Base-by-base conservation (phyloP, 2,329 filamentous ascomycete species). In the Proliferodiscus dingleyae region DNA sequence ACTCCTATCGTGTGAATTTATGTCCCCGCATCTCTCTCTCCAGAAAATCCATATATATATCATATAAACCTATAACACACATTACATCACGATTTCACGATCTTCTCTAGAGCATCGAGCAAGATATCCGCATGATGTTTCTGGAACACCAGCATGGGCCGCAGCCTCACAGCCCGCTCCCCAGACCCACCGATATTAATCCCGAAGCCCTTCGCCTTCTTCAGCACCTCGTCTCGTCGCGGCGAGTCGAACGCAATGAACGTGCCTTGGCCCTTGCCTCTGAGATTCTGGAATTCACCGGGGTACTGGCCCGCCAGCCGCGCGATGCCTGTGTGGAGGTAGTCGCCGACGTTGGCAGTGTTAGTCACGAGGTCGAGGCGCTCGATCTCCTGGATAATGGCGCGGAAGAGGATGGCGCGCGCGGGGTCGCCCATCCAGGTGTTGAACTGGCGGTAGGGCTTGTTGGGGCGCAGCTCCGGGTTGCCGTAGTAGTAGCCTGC, bases 81-180 rank as follows among this genome's bases (percentile, higher is more conserved):
- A n/a, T n/a, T n/a, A n/a, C 16, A 18, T 45, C 51, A 64, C 32
- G 57, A 56, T 51, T 62, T 63, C 15, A 61, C 46, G 19, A 64
- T 60, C 54, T 64, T 88, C 73, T 94, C 88, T 55, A 94, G 63
- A 19, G 75, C 77, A 58, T 87, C 88, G 39, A 95, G 67, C 58
- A 96, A 71, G 49, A 95, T 81, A 69, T 95, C 87, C 18, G 85
- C 90, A 68, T 97, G 91, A 65, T 85, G 80, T 75, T 89, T 80
- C 79, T 95, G 86, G 57, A 91, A 90, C 60, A 90, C 80, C 59
- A 91, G 70, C 87, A 91, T 91, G 8, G 87, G 87, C 56, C 87
- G 73, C 63, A 91, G 68, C 48, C 87, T 70, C 16, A 91, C 81
- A 11, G 87, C 85, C 51, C 66, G 70, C 63, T 75, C 75, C 23